Base-by-base conservation (phyloP, 495 filamentous ascomycete species). In the Neurospora sp. region DNA sequence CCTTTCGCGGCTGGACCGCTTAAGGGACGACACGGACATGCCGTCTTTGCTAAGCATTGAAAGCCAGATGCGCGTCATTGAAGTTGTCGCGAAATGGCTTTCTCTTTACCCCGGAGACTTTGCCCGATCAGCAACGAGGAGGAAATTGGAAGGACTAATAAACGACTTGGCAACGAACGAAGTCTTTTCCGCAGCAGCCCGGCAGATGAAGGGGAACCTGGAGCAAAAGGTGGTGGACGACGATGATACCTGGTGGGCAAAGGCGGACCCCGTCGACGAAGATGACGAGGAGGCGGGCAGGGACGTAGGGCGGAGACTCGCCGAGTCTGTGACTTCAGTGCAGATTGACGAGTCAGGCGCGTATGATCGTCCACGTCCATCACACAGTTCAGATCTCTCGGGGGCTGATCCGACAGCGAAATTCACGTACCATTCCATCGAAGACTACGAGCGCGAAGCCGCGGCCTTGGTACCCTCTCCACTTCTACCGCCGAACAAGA, bases 71-170 rank as follows among this genome's bases (percentile, higher is more conserved):
- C 88, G 94, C 70, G 90, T 94, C 54, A 88, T 98, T 59, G 90
- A 90, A 72, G 87, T 94, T n/a, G 82, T 98, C 71, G 91, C 93
- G 7, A 92, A 92, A 77, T 99, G 96, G 96, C 88, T 94, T 2
- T 89, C 90, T n/a, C 87, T 89, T 38, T 97, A 98, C 82, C 94
- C 96, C 0, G 95, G 93, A 4, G 96, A 99, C 81, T 96, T 98
- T 84, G 92, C 93, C 0, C 88, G 92, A 76, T 89, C 91, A n/a
- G 86, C 86, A 71, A 96, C 94, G 11, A 89, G 89, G 71, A 88
- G 87, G 74, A 86, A 84, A 9, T 83, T 97, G 71, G 85, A 89
- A 36, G 89, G 88, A 24, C 95, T 99, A 77, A 89, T 97, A 10
- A 78, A 83, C 21, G 85, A 86, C 13, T 81, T 98, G 40, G 87